Evolutionary conservation across 305 asterid species (phyloP).

Genomic region (Solanum aculeatissimum): DNA sequence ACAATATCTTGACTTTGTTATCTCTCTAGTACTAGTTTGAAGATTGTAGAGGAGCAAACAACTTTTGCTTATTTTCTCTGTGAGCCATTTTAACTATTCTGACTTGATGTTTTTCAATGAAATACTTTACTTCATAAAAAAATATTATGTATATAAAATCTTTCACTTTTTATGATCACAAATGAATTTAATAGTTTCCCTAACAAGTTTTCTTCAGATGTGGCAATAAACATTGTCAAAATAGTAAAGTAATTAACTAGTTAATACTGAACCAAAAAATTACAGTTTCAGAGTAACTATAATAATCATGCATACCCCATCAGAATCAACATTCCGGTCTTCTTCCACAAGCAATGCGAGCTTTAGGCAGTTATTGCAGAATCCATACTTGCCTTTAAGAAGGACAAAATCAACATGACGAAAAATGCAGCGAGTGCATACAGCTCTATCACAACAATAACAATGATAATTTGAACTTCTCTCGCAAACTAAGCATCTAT

Average conservation of each 20-base stretch:
- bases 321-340: slow-evolving; percentile 38
- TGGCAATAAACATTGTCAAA: not conserved
- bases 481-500: slow-evolving; percentile 40
- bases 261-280: not conserved
- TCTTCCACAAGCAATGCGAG: slow-evolving; percentile 68
- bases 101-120: too few species aligned
- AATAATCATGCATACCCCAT: slow-evolving; percentile 58
- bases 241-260: not conserved
- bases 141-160: too few species aligned
- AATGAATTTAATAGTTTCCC: not conserved
- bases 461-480: slow-evolving; percentile 43
- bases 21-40: too few species aligned
- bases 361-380: slow-evolving; percentile 54
- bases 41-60: too few species aligned
- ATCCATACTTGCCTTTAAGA: slow-evolving; percentile 55
- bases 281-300: not conserved
- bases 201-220: not conserved
- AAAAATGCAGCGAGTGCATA: slow-evolving; percentile 55
- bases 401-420: slow-evolving; percentile 14
- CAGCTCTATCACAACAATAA: slow-evolving; percentile 50
- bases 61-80: too few species aligned
- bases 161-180: not conserved
- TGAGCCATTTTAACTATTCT: too few species aligned
- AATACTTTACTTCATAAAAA: too few species aligned
- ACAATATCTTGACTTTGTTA: too few species aligned